Percentiles rank a stretch among this genome's conserved stretches.
These are phyloP conservation scores for Claviceps digitariae DNA, from an alignment of 2,329 filamentous ascomycete species.

Conservation along the genomic window DNA sequence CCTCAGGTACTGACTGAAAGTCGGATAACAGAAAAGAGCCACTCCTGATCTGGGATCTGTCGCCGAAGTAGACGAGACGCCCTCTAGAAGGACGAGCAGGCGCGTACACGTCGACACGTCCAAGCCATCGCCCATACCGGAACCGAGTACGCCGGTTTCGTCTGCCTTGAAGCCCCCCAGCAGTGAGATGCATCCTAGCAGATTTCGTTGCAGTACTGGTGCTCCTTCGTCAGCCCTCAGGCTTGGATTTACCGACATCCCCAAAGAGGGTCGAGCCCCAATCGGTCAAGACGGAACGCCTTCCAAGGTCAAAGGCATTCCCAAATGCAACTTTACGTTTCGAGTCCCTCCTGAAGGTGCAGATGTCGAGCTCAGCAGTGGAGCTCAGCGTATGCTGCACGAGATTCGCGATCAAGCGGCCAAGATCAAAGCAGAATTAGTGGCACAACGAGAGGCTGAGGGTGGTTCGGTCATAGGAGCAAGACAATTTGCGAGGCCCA, in stretches of 20 bases:
- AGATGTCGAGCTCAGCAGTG: slow-evolving; percentile 44
- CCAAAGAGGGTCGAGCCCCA: slow-evolving; percentile 26
- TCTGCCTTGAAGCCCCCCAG: slow-evolving; percentile 55
- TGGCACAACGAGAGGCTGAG: slow-evolving; percentile 46
- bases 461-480: slow-evolving; percentile 23
- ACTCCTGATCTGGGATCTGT: slow-evolving; percentile 27
- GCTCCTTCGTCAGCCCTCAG: slow-evolving; percentile 67
- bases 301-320: slow-evolving; percentile 38
- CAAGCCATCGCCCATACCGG: slow-evolving; percentile 23
- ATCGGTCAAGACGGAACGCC: slow-evolving; percentile 39
- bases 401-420: slow-evolving; percentile 60
- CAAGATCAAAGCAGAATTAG: slow-evolving; percentile 55
- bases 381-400: slow-evolving; percentile 46
- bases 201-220: slow-evolving; percentile 62
- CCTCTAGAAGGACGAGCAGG: slow-evolving; percentile 14
- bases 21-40: slow-evolving; percentile 15
- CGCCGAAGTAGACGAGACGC: slow-evolving; percentile 28
- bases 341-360: slow-evolving; percentile 43
- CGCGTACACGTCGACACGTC: slow-evolving; percentile 12
- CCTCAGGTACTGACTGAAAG: not conserved
- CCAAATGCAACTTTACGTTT: slow-evolving; percentile 54
- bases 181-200: slow-evolving; percentile 86
- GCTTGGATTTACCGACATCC: slow-evolving; percentile 70
- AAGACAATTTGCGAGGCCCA: slow-evolving; percentile 69
- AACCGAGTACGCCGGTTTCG: slow-evolving; percentile 45